These are phyloP conservation scores for Limnanthes douglasii DNA, from an alignment of 345 rosid species.

Conservation along the genomic window DNA sequence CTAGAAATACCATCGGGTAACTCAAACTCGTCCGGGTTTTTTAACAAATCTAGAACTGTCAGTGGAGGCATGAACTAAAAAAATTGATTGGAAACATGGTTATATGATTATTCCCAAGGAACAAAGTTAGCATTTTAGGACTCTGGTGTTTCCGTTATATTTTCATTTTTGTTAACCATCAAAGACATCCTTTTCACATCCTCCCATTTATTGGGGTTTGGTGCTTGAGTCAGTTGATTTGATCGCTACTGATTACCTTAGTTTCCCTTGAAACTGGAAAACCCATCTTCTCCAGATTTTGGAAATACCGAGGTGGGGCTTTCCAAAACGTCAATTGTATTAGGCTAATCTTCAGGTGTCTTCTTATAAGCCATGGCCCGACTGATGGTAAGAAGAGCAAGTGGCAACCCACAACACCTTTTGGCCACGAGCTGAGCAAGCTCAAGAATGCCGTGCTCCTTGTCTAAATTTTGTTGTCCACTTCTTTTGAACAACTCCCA, in stretches of 20 bases:
- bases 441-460: slow-evolving; percentile 14
- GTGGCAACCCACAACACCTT: slow-evolving; percentile 16
- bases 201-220: slow-evolving; percentile 7
- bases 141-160: slow-evolving; percentile 7
- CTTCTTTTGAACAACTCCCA: slow-evolving; percentile 8
- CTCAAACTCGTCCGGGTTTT: background rate
- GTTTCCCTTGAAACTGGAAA: too few species aligned
- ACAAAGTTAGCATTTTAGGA: slow-evolving; percentile 14
- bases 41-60: slow-evolving; percentile 15
- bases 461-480: slow-evolving; percentile 14
- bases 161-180: slow-evolving; percentile 7
- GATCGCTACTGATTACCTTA: too few species aligned
- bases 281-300: too few species aligned
- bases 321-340: slow-evolving; percentile 19
- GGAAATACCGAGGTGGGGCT: too few species aligned
- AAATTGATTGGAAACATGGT: slow-evolving; percentile 7
- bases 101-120: slow-evolving; percentile 4
- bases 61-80: slow-evolving; percentile 13
- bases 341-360: slow-evolving; percentile 18
- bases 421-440: slow-evolving; percentile 17
- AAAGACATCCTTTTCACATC: slow-evolving; percentile 13
- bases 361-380: slow-evolving; percentile 22
- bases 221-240: too few species aligned
- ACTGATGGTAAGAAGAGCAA: slow-evolving; percentile 19
- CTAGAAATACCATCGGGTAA: slow-evolving; percentile 11